Conservation (phyloP, 2,329 filamentous ascomycete genomes). For the Drechslerella dactyloides region DNA sequence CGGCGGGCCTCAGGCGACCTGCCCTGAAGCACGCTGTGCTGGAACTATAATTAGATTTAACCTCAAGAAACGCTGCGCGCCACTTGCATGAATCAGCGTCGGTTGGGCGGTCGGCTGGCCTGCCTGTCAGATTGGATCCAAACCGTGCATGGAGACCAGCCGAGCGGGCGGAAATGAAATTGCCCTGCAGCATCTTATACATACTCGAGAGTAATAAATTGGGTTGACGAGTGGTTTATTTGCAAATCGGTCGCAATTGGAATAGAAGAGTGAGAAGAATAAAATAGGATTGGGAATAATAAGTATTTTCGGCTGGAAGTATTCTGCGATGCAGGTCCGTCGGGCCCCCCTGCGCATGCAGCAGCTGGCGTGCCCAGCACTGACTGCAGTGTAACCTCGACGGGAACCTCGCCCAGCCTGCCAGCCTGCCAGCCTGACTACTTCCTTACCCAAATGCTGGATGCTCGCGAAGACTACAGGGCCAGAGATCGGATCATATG, state of each 20-base stretch:
- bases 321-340: not conserved
- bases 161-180: not conserved
- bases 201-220: no score
- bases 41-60: constrained; percentile 10
- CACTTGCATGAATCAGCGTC: not conserved
- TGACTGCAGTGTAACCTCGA: not conserved
- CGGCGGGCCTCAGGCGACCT: constrained; percentile 5
- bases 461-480: no score
- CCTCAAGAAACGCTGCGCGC: not conserved
- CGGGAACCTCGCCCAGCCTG: not conserved
- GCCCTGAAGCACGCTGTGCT: not conserved
- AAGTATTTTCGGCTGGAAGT: no score
- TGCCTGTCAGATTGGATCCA: not conserved
- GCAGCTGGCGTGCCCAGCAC: not conserved
- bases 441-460: no score
- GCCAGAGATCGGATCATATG: not conserved
- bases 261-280: no score
- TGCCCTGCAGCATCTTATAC: not conserved
- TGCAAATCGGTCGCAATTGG: no score
- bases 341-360: not conserved
- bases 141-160: not conserved
- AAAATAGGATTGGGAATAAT: no score
- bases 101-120: not conserved
- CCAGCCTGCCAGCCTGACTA: not conserved
- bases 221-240: no score